Evolutionary conservation across 495 filamentous ascomycete genomes (phyloP).

Genomic region (Daldinia grandis): DNA sequence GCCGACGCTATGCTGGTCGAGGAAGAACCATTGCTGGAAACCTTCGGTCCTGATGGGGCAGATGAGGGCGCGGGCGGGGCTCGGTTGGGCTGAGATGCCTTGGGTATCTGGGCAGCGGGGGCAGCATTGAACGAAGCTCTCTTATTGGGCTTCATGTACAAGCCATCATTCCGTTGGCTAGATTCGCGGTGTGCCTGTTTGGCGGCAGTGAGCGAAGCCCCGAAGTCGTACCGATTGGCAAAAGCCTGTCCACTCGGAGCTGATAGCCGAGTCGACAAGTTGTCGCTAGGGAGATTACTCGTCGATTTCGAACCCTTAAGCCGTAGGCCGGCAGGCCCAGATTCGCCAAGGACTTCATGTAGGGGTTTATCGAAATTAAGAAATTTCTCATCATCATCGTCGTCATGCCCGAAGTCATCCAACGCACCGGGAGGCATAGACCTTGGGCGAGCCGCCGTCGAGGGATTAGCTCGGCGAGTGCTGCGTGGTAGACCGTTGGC

Average conservation of each 20-base stretch:
- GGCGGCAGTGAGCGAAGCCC: conserved; percentile 85
- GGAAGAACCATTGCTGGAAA: conserved; percentile 33
- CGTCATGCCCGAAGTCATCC: conserved; percentile 73
- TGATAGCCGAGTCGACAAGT: conserved; percentile 56
- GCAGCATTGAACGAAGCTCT: conserved; percentile 43
- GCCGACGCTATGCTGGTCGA: conserved; percentile 71
- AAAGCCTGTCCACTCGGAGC: conserved; percentile 78
- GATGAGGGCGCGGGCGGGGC: conserved; percentile 14
- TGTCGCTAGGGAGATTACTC: conserved; percentile 57
- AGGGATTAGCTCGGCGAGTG: conserved; percentile 63
- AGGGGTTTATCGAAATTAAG: conserved; percentile 64
- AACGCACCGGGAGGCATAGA: conserved; percentile 67
- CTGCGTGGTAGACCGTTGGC: conserved; percentile 76
- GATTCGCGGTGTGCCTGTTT: conserved; percentile 70
- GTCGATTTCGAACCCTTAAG: conserved; percentile 62
- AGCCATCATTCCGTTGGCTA: conserved; percentile 59
- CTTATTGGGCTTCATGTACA: conserved; percentile 60
- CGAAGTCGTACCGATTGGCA: conserved; percentile 92
- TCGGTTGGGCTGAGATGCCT: conserved; percentile 25
- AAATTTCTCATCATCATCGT: conserved; percentile 63
- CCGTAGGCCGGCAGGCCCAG: conserved; percentile 53
- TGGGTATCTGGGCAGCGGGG: conserved; percentile 37
- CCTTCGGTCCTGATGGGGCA: conserved; percentile 27
- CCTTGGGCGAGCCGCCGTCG: conserved; percentile 60
- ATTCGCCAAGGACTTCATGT: conserved; percentile 62